A percentile compares a stretch with the other conserved stretches of the same genome.
Evolutionary conservation across 768 basidiomycete species (phyloP).

Genomic region (Podaxis sp.): DNA sequence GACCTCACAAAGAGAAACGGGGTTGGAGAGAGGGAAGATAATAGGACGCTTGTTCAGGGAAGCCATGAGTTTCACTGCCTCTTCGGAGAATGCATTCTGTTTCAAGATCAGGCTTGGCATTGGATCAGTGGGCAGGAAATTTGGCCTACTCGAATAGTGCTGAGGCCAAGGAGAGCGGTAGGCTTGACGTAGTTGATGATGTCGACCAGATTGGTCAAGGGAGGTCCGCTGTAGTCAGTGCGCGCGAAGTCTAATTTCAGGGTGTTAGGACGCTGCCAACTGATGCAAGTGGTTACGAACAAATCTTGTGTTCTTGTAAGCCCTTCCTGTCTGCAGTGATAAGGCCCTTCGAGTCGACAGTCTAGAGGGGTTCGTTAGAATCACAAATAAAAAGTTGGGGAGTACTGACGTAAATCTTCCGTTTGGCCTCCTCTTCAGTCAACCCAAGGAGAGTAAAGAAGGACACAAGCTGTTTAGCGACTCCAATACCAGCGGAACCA

Average conservation of each 20-base stretch:
- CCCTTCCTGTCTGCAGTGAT: conserved; percentile 68
- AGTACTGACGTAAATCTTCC: conserved; percentile 60
- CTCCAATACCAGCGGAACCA: conserved; percentile 86
- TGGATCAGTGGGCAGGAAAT: neutral
- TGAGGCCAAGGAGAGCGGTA: conserved; percentile 75
- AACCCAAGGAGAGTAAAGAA: conserved; percentile 77
- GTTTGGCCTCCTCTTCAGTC: conserved; percentile 63
- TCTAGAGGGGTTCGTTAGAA: conserved; percentile 34
- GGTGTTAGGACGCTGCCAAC: conserved; percentile 31
- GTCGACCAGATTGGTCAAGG: conserved; percentile 58
- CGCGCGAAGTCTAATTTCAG: conserved; percentile 61
- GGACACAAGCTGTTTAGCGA: conserved; percentile 78
- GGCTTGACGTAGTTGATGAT: conserved; percentile 74
- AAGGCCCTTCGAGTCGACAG: conserved; percentile 77
- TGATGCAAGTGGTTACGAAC: conserved; percentile 30
- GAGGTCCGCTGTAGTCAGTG: conserved; percentile 63
- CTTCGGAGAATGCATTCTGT: conserved; percentile 62
- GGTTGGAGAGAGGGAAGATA: conserved; percentile 82
- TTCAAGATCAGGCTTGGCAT: neutral
- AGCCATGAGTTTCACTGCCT: conserved; percentile 64
- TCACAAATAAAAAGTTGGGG: conserved; percentile 1
- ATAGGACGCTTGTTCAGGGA: conserved; percentile 68
- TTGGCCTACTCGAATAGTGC: conserved; percentile 47
- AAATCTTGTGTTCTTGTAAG: conserved; percentile 74
- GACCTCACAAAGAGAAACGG: conserved; percentile 58